A percentile compares a stretch with the other conserved stretches of the same genome.
These are phyloP conservation scores for Priceomyces haplophilus DNA, from an alignment of 805 yeast genomes.

Conservation along the genomic window DNA sequence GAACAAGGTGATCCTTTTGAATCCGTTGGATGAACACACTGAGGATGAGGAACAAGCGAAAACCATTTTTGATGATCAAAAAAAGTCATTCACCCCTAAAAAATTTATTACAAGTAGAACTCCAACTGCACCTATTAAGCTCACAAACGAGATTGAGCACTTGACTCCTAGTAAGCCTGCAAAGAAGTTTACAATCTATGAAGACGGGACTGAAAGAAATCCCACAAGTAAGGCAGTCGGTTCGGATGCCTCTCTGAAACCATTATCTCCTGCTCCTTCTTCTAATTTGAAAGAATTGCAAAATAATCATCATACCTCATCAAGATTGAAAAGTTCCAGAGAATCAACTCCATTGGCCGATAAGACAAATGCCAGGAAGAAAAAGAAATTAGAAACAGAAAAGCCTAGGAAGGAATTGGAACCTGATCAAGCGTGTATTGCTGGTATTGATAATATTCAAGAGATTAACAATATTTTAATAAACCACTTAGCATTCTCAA, in stretches of 20 bases:
- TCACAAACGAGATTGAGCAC: neutral
- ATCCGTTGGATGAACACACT: slow-evolving; percentile 44
- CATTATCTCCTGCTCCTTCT: neutral
- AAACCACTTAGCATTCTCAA: slow-evolving; percentile 87
- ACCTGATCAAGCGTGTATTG: slow-evolving; percentile 13
- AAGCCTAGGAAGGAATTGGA: neutral
- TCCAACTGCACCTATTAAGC: slow-evolving; percentile 2
- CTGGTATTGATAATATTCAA: slow-evolving; percentile 30
- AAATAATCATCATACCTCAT: neutral
- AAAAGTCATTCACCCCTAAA: neutral
- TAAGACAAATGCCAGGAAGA: slow-evolving; percentile 21
- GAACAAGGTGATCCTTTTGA: slow-evolving; percentile 56
- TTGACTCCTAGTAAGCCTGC: slow-evolving; percentile 4
- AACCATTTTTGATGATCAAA: neutral
- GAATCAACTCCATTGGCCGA: slow-evolving; percentile 19
- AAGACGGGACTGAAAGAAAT: neutral
- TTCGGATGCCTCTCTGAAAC: neutral
- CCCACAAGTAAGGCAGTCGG: neutral
- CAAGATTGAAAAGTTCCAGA: neutral
- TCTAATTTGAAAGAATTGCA: neutral
- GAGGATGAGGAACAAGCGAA: slow-evolving; percentile 38
- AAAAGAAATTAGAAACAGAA: slow-evolving; percentile 15
- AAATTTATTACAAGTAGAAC: neutral
- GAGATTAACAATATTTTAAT: slow-evolving; percentile 64
- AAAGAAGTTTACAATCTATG: neutral